Base-by-base conservation (phyloP, 1,139 yeast species). In the Hansenula anomala region DNA sequence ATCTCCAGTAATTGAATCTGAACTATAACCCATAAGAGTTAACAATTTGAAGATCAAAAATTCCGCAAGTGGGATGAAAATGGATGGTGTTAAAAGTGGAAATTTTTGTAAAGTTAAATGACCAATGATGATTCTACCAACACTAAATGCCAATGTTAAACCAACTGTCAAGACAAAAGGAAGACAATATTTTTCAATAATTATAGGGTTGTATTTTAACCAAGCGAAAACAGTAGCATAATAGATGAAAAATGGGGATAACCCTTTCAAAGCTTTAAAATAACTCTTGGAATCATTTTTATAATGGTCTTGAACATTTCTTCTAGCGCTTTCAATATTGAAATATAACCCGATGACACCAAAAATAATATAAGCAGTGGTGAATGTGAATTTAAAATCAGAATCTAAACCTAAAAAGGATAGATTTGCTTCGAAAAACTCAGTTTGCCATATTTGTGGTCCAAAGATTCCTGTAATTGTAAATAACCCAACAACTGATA, bases 71-170 rank as follows among this genome's bases (percentile, higher is more conserved):
- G 97, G 96, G 24, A 83, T 66, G 36, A 76, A 67, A 72, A 80
- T 73, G 31, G 95, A 88, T 24, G 80, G 73, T 45, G 87, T 86
- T 44, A 73, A 51, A 59, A 69, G 64, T 36, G 97, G 97, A 69
- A 85, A 90, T 4, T 64, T 55, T 56, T 87, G 95, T 41, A 74
- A 64, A 1, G 97, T 88, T 54, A 90, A 77, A 61, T 90, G 97
- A 4, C 89, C 94, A 43, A 86, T 71, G 54, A 90, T 90, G 51
- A 90, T 87, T 57, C 95, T 75, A 5, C 97, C 97, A 17, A 90
- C 97, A 2, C 78, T 70, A 54, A 87, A 83, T 1, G 97, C 96
- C 53, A 84, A 66, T 1, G 86, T 72, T 28, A 83, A 70, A 4
- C 96, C 96, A 48, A 83, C 75, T 2, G 87, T 73, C 28, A 86